These are phyloP conservation scores for Moniliophthora roreri DNA, from an alignment of 1,284 basidiomycete genomes.

Conservation along the genomic window DNA sequence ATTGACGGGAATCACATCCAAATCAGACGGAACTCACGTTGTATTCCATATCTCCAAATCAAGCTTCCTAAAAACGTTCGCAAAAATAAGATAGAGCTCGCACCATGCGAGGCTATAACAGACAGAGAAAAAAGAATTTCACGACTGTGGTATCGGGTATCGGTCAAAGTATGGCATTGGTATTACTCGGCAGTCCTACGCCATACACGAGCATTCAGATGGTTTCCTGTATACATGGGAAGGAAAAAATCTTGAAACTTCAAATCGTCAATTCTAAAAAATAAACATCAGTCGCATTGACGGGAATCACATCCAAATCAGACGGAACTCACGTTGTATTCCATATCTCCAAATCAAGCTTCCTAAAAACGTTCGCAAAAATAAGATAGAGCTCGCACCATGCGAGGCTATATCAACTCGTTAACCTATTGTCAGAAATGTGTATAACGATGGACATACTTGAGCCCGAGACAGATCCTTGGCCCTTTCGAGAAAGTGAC, in stretches of 20 bases:
- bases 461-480: conserved; percentile 5
- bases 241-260: not conserved
- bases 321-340: not conserved
- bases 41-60: conserved; percentile 17
- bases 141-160: no score
- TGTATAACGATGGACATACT: not conserved
- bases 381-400: conserved; percentile 26
- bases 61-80: conserved; percentile 24
- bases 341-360: conserved; percentile 20
- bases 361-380: conserved; percentile 24
- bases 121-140: no score
- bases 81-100: conserved; percentile 24
- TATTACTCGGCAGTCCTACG: no score
- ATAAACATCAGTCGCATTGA: not conserved
- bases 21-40: not conserved
- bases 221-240: not conserved
- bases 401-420: conserved; percentile 17
- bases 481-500: conserved; percentile 12
- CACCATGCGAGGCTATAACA: conserved; percentile 23
- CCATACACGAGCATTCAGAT: not conserved
- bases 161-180: no score
- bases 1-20: not conserved
- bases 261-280: not conserved
- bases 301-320: not conserved
- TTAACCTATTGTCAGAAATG: not conserved